phyloP scores from a whole-genome alignment of 495 filamentous ascomycete species.

The Aspergillus affinis region DNA sequence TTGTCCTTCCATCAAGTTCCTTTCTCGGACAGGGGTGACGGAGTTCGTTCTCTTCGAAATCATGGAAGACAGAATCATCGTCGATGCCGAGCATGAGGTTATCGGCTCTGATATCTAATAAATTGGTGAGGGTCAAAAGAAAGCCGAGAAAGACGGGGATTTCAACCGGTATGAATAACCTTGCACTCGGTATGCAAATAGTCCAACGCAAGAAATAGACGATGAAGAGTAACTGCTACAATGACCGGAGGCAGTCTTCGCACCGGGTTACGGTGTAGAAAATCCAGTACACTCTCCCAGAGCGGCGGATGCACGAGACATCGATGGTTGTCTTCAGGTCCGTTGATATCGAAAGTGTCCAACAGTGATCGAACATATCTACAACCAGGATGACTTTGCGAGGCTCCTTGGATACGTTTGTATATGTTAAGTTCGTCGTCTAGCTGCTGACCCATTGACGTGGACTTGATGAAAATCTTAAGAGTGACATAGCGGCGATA shows the following conservation, averaged over 20 bases:
- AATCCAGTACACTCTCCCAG: conserved; percentile 40
- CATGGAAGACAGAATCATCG: conserved; percentile 34
- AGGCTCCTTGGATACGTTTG: conserved; percentile 19
- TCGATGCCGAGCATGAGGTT: conserved; percentile 38
- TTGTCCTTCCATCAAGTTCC: conserved; percentile 26
- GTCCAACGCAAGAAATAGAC: conserved; percentile 43
- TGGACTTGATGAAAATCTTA: conserved; percentile 34
- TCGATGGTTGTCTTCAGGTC: conserved; percentile 38
- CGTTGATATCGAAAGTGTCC: conserved; percentile 35
- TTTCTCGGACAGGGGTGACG: conserved; percentile 29
- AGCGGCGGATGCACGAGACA: conserved; percentile 45
- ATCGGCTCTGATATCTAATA: conserved; percentile 37
- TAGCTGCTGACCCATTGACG: conserved; percentile 26
- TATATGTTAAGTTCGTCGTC: conserved; percentile 38
- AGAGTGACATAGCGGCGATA: conserved; percentile 31
- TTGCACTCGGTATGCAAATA: conserved; percentile 49
- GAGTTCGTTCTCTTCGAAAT: conserved; percentile 29
- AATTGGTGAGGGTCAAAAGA: background rate
- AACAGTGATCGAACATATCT: conserved; percentile 23
- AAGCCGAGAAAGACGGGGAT: too few relatives aligned
- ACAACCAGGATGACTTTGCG: conserved; percentile 27
- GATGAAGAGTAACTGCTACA: conserved; percentile 24
- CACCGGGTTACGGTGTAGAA: conserved; percentile 32
- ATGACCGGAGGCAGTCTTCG: conserved; percentile 22
- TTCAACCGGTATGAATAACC: conserved; percentile 39